These are phyloP conservation scores for Verticillium isaacii DNA, from an alignment of 2,329 filamentous ascomycete species.

Conservation along the genomic window DNA sequence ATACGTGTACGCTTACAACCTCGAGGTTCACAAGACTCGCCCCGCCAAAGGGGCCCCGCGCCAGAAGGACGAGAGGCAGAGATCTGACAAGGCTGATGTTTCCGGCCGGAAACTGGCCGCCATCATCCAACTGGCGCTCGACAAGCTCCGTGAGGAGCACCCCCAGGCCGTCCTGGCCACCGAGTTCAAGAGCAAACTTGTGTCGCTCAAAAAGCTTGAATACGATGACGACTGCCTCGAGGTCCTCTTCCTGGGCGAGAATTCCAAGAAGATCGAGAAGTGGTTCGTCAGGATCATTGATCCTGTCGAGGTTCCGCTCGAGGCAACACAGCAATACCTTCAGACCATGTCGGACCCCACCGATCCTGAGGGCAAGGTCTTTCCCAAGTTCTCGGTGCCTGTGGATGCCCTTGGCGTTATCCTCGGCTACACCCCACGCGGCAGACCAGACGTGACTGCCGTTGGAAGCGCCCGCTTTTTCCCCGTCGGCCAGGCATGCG, in stretches of 20 bases:
- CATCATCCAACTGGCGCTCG: constrained; percentile 34
- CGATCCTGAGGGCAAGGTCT: constrained; percentile 26
- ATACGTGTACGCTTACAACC: constrained; percentile 38
- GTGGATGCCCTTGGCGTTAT: constrained; percentile 50
- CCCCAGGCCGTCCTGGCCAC: constrained; percentile 31
- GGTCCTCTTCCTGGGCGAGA: constrained; percentile 27
- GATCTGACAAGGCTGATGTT: constrained; percentile 18
- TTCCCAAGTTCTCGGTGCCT: constrained; percentile 43
- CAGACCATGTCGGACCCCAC: constrained; percentile 31
- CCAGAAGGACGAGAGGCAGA: background rate
- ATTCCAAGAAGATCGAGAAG: constrained; percentile 22
- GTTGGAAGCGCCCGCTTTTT: constrained; percentile 47
- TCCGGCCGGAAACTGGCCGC: constrained; percentile 38
- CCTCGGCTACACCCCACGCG: constrained; percentile 30
- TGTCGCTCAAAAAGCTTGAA: constrained; percentile 31
- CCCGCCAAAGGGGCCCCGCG: background rate
- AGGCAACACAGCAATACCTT: constrained; percentile 38
- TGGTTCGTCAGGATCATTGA: constrained; percentile 38
- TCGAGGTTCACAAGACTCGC: constrained; percentile 26
- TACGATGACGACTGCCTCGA: constrained; percentile 27
- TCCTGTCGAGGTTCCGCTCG: constrained; percentile 31
- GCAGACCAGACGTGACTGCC: constrained; percentile 28
- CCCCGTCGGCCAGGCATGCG: constrained; percentile 26
- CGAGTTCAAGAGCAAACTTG: constrained; percentile 46
- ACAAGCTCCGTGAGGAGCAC: constrained; percentile 24